phyloP scores from a whole-genome alignment of 2,329 filamentous ascomycete species.

The Raffaelea albimanens region DNA sequence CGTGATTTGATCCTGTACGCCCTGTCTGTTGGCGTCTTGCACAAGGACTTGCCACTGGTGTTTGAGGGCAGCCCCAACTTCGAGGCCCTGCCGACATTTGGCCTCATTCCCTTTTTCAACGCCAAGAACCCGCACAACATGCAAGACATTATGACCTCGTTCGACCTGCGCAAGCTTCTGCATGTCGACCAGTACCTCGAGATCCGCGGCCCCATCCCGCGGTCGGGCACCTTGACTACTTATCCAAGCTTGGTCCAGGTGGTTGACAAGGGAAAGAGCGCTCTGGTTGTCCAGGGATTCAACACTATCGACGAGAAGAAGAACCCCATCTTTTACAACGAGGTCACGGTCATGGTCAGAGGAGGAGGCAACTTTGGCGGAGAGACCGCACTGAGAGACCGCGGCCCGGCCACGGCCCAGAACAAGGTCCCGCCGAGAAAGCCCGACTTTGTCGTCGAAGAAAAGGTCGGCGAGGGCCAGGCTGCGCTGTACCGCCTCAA shows the following conservation, averaged over 20 bases:
- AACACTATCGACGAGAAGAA: slow-evolving; percentile 79
- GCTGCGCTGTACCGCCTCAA: slow-evolving; percentile 87
- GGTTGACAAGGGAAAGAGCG: slow-evolving; percentile 88
- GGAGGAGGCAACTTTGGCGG: slow-evolving; percentile 88
- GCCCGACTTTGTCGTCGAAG: slow-evolving; percentile 76
- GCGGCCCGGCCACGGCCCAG: slow-evolving; percentile 68
- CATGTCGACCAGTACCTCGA: slow-evolving; percentile 99
- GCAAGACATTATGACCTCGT: slow-evolving; percentile 83
- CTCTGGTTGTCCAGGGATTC: slow-evolving; percentile 69
- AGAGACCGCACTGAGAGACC: slow-evolving; percentile 63
- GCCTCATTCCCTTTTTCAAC: slow-evolving; percentile 90
- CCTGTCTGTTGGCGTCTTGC: slow-evolving; percentile 85
- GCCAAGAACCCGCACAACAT: slow-evolving; percentile 71
- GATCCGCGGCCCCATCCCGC: slow-evolving; percentile 84
- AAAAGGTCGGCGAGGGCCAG: slow-evolving; percentile 80
- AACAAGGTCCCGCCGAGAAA: slow-evolving; percentile 65
- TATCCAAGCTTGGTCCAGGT: slow-evolving; percentile 82
- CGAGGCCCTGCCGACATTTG: slow-evolving; percentile 89
- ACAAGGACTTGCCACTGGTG: slow-evolving; percentile 56
- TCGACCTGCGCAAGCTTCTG: slow-evolving; percentile 95
- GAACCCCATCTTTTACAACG: slow-evolving; percentile 94
- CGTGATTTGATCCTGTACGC: slow-evolving; percentile 93
- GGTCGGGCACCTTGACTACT: slow-evolving; percentile 64
- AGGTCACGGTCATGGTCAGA: slow-evolving; percentile 84
- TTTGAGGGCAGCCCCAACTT: slow-evolving; percentile 82